Evolutionary conservation across 2,329 filamentous ascomycete genomes (phyloP).

Genomic region (Talaromyces sp.): DNA sequence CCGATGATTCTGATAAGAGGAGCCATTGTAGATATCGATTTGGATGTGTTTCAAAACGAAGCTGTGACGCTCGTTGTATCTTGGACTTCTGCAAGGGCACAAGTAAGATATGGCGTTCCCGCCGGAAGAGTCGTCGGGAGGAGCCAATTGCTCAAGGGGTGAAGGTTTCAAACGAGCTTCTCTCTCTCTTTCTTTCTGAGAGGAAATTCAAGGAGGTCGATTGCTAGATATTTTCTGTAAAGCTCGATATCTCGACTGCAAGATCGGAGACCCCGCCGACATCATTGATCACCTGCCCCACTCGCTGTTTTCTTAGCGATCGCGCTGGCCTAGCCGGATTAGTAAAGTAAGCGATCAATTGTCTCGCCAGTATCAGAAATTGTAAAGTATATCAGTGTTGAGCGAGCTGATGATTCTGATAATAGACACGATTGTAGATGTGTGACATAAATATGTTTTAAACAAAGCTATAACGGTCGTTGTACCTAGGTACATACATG

Average conservation of each 20-base stretch:
- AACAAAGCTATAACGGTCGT: too few relatives aligned
- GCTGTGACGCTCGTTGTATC: not conserved
- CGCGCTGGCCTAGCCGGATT: not conserved
- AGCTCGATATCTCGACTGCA: too few relatives aligned
- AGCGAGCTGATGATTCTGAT: too few relatives aligned
- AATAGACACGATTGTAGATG: too few relatives aligned
- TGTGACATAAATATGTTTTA: too few relatives aligned
- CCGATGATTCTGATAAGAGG: conserved; percentile 73
- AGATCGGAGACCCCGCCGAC: not conserved
- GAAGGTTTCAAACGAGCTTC: not conserved
- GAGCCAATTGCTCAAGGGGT: not conserved
- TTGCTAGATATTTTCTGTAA: too few relatives aligned
- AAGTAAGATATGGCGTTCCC: not conserved
- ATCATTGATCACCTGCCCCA: not conserved
- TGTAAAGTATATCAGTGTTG: too few relatives aligned
- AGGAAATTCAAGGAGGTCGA: too few relatives aligned
- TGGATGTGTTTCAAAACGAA: not conserved
- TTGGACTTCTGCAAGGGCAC: not conserved
- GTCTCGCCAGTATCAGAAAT: too few relatives aligned
- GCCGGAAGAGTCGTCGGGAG: not conserved
- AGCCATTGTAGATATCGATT: conserved; percentile 23
- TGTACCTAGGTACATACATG: too few relatives aligned
- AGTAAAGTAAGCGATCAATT: not conserved
- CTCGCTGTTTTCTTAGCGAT: not conserved
- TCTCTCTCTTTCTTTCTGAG: too few relatives aligned